These are phyloP conservation scores for Pyrenophora tritici-repentis DNA, from an alignment of 2,329 filamentous ascomycete genomes.

Conservation along the genomic window DNA sequence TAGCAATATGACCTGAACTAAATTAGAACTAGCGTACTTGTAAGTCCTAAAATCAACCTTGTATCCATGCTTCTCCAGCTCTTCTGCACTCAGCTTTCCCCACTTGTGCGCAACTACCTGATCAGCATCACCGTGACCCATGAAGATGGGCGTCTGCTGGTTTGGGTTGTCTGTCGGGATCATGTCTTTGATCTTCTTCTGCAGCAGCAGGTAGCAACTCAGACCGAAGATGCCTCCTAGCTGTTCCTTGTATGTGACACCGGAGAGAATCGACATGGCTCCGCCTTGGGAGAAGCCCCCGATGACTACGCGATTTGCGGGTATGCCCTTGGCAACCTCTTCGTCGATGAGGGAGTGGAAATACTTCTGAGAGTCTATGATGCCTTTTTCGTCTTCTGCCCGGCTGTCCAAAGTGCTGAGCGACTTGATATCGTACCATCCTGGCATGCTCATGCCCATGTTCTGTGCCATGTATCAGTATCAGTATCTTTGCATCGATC, in stretches of 20 bases:
- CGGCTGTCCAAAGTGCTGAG: constrained; percentile 53
- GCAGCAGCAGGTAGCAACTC: constrained; percentile 78
- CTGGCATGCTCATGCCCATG: constrained; percentile 78
- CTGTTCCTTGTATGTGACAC: constrained; percentile 73
- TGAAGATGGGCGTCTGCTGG: constrained; percentile 79
- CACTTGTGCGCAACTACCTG: constrained; percentile 71
- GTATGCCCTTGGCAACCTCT: constrained; percentile 81
- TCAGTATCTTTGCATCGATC: background rate
- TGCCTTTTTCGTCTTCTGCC: constrained; percentile 71
- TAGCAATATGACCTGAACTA: constrained; percentile 1
- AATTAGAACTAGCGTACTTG: constrained; percentile 55
- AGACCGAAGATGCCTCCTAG: constrained; percentile 88
- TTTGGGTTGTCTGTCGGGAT: constrained; percentile 59
- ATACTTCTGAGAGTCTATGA: constrained; percentile 73
- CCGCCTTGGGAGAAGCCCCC: constrained; percentile 88
- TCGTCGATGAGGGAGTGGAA: constrained; percentile 78
- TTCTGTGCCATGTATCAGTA: constrained; percentile 58
- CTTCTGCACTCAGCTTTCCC: constrained; percentile 69
- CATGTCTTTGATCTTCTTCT: constrained; percentile 63
- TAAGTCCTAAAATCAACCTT: constrained; percentile 79
- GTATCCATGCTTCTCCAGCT: constrained; percentile 71
- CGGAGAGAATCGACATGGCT: constrained; percentile 81
- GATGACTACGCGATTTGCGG: constrained; percentile 80
- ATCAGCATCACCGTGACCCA: constrained; percentile 85
- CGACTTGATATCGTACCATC: constrained; percentile 77